These are phyloP conservation scores for Euphorbia celastroides DNA, from an alignment of 441 rosid species.

Conservation along the genomic window DNA sequence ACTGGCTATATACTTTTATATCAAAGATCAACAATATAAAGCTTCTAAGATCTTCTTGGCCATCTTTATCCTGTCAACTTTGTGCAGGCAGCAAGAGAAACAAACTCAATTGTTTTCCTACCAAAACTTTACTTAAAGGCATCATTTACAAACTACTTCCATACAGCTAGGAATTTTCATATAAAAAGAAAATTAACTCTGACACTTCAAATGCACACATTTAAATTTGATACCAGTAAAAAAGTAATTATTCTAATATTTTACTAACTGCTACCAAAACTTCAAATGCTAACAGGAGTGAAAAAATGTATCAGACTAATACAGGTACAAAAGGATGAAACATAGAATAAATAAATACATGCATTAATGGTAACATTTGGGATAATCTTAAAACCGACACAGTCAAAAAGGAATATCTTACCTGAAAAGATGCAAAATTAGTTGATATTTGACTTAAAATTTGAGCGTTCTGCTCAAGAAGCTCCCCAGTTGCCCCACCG, in stretches of 20 bases:
- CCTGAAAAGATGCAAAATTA: constrained; percentile 77
- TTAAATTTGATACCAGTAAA: background rate
- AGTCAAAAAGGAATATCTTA: constrained; percentile 17
- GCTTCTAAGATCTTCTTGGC: background rate
- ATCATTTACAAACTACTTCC: background rate
- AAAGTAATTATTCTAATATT: no score
- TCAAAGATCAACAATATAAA: background rate
- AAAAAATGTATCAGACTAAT: background rate
- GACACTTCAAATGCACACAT: background rate
- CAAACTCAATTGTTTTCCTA: background rate
- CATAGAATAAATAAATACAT: background rate
- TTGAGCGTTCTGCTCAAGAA: constrained; percentile 80
- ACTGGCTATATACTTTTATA: background rate
- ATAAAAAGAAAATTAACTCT: background rate
- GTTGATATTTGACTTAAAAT: constrained; percentile 68
- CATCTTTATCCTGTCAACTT: background rate
- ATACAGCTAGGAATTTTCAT: background rate
- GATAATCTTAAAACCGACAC: background rate
- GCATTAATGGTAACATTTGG: background rate
- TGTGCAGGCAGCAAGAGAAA: background rate
- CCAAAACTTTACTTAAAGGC: background rate
- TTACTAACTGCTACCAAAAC: no score
- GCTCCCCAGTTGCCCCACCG: constrained; percentile 77
- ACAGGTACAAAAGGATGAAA: background rate
- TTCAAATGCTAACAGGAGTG: background rate